Conservation (phyloP, 257 asterid species). For the Fraxinus anomala region DNA sequence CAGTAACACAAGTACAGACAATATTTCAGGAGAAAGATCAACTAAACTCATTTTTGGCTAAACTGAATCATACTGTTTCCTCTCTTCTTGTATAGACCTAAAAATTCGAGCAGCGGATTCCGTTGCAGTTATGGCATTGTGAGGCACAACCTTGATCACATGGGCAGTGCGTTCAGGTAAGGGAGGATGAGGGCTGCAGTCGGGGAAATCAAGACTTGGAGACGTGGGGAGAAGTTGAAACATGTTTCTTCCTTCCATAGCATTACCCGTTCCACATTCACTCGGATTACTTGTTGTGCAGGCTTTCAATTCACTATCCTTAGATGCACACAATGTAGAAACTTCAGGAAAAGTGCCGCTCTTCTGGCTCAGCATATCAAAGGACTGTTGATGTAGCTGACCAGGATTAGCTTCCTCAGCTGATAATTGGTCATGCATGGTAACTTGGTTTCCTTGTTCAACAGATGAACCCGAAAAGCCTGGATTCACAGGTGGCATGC, state of each 20-base stretch:
- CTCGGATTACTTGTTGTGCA: slow-evolving; percentile 63
- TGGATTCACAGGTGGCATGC: slow-evolving; percentile 55
- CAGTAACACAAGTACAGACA: neutral
- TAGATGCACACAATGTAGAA: slow-evolving; percentile 14
- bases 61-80: slow-evolving; percentile 50
- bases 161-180: slow-evolving; percentile 28
- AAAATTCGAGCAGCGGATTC: slow-evolving; percentile 87
- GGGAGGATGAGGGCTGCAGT: slow-evolving; percentile 17
- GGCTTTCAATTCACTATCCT: slow-evolving; percentile 55
- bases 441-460: slow-evolving; percentile 35
- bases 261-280: slow-evolving; percentile 26
- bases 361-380: slow-evolving; percentile 30
- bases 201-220: slow-evolving; percentile 32
- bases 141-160: slow-evolving; percentile 63
- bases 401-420: slow-evolving; percentile 4
- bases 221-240: slow-evolving; percentile 58
- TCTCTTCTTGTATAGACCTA: slow-evolving; percentile 78
- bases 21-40: neutral
- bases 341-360: slow-evolving; percentile 22
- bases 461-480: slow-evolving; percentile 36
- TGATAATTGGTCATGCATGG: neutral
- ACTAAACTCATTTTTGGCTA: neutral
- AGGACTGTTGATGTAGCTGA: slow-evolving; percentile 27
- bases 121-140: slow-evolving; percentile 62
- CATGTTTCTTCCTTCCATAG: slow-evolving; percentile 40